phyloP scores from a whole-genome alignment of 805 yeast genomes.

The Yarrowia phangngaensis region DNA sequence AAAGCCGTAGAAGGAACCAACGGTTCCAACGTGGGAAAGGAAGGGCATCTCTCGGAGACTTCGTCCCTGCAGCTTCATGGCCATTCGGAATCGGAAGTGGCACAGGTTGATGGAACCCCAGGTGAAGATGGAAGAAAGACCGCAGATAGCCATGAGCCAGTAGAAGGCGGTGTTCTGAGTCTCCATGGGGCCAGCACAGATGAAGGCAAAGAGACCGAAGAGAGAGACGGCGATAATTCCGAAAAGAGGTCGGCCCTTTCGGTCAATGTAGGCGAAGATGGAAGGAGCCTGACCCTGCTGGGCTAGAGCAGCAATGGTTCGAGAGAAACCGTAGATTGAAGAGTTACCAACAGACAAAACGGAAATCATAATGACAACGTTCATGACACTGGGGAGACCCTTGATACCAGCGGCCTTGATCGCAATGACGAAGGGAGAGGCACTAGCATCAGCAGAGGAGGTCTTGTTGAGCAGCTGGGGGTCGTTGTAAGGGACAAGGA shows the following conservation, averaged over 20 bases:
- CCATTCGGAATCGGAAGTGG: conserved; percentile 62
- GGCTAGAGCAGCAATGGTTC: conserved; percentile 64
- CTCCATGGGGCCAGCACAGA: conserved; percentile 55
- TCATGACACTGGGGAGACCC: conserved; percentile 63
- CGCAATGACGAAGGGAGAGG: conserved; percentile 71
- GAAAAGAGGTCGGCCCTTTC: conserved; percentile 66
- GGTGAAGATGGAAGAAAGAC: conserved; percentile 57
- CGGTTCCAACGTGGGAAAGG: conserved; percentile 58
- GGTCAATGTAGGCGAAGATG: conserved; percentile 60
- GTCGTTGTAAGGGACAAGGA: conserved; percentile 62
- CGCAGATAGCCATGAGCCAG: conserved; percentile 63
- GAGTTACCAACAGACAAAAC: conserved; percentile 67
- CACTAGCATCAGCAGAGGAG: conserved; percentile 48
- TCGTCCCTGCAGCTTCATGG: conserved; percentile 59
- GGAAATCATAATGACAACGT: conserved; percentile 61
- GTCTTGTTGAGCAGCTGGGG: conserved; percentile 46
- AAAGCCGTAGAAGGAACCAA: conserved; percentile 59
- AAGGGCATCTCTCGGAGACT: conserved; percentile 57
- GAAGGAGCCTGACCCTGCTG: conserved; percentile 57
- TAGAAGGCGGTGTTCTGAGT: conserved; percentile 53
- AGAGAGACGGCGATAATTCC: conserved; percentile 49
- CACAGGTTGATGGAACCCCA: conserved; percentile 60
- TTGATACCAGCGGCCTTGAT: conserved; percentile 58
- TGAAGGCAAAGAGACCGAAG: conserved; percentile 53
- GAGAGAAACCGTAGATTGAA: conserved; percentile 61